Base-by-base conservation (phyloP, 2,329 filamentous ascomycete species). In the Neofusicoccum kwambonambiense region DNA sequence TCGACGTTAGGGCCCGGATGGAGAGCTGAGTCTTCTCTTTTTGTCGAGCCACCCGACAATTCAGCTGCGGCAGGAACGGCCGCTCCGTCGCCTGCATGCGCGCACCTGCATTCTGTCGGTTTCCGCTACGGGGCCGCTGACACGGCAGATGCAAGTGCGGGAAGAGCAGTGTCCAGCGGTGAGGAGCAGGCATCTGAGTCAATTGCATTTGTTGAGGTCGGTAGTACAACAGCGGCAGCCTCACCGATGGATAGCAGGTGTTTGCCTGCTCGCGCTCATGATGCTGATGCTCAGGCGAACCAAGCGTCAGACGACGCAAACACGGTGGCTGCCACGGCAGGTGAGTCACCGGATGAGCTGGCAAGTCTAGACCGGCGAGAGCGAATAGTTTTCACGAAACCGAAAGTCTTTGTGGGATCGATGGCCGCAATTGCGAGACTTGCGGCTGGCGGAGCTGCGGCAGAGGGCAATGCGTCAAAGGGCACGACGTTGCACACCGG, bases 51-150 rank as follows among this genome's bases (percentile, higher is more conserved):
- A 11, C 56, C 61, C 49, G 15, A 19, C 31, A 56, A 31, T 35
- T 64, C 61, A 39, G 50, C 61, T 52, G 42, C 42, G n/a, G 41
- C 56, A 60, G 31, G 56, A 47, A 47, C 56, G 42, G 4, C 42
- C 27, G 9, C 56, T 5, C 31, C 34, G 11, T 17, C 31, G 56
- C 42, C 41, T 60, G 56, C 56, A 60, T 34, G 27, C 41, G 42
- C 56, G 42, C 56, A 60, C 56, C 56, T 60, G 56, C 56, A 60
- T 60, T 60, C 54, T 56, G 52, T 56, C 37, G 52, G 52, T 56
- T 15, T 17, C 41, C 54, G 54, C 27, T 17, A 42, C 17, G 27
- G 41, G 54, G 39, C 41, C 39, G 41, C 27, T 35, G 42, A 37
- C 42, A 60, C 56, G 27, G 42, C 42, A 60, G 42, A 47, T 60